Conservation (phyloP, 2,329 filamentous ascomycete species). For the Pyrenochaeta sp. region DNA sequence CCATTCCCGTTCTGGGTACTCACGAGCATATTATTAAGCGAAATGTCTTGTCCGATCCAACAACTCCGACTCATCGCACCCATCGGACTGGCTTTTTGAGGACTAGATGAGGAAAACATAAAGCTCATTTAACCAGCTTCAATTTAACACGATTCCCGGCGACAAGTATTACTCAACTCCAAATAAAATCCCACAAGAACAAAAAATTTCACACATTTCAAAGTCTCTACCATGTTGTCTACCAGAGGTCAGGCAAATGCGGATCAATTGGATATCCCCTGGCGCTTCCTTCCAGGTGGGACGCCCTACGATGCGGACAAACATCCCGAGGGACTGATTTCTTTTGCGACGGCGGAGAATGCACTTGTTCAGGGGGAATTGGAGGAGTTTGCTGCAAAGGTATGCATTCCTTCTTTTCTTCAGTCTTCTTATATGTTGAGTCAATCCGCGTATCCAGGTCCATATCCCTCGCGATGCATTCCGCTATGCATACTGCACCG, state of each 20-base stretch:
- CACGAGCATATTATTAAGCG: conserved; percentile 14
- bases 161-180: too few relatives aligned
- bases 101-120: too few relatives aligned
- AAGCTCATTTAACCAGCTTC: too few relatives aligned
- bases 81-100: background rate
- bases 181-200: too few relatives aligned
- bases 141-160: too few relatives aligned
- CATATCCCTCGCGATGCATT: conserved; percentile 47
- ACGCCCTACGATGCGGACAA: conserved; percentile 50
- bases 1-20: too few relatives aligned
- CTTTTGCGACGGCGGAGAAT: conserved; percentile 63
- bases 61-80: conserved; percentile 2
- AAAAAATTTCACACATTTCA: background rate
- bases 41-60: conserved; percentile 2
- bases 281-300: conserved; percentile 13
- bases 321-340: conserved; percentile 58
- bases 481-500: conserved; percentile 51
- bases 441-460: conserved; percentile 39
- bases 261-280: conserved; percentile 18
- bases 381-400: conserved; percentile 50
- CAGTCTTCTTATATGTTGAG: too few relatives aligned
- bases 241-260: conserved; percentile 17
- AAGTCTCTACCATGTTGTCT: conserved; percentile 8
- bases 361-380: conserved; percentile 59
- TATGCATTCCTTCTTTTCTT: conserved; percentile 6